A percentile compares a stretch with the other conserved stretches of the same genome.
Evolutionary conservation across 192 early-diverging fungal genomes (phyloP).

Genomic region (Jimgerdemannia flammicorona): DNA sequence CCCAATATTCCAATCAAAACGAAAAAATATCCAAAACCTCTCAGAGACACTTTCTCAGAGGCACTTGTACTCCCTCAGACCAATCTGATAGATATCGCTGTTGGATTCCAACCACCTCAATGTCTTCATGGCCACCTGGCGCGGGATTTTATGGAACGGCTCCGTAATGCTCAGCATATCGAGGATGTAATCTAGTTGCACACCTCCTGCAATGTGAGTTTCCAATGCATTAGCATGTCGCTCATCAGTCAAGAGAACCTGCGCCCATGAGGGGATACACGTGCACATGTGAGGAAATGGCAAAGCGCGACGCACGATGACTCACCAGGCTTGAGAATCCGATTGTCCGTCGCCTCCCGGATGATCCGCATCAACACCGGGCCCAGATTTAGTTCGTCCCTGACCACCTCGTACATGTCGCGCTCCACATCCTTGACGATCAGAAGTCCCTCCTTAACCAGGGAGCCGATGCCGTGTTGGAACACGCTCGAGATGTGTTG

Average conservation of each 20-base stretch:
- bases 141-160: not conserved
- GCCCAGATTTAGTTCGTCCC: not conserved
- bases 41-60: not conserved
- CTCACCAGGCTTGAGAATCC: not conserved
- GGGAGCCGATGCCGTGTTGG: not conserved
- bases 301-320: not conserved
- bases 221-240: not conserved
- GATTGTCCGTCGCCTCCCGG: not conserved
- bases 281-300: not conserved
- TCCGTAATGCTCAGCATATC: not conserved
- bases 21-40: no score
- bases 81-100: not conserved
- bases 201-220: not conserved
- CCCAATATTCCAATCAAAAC: no score
- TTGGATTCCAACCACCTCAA: not conserved
- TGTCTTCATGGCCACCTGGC: not conserved
- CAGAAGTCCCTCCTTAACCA: constrained; percentile 2
- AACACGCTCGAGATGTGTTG: not conserved
- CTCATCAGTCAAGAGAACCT: not conserved
- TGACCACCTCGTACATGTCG: constrained; percentile 1
- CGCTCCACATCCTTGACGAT: not conserved
- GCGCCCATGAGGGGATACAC: not conserved
- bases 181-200: not conserved
- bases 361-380: not conserved
- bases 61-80: not conserved